Conservation (phyloP, 805 yeast genomes). For the Ogataea pilisensis region DNA sequence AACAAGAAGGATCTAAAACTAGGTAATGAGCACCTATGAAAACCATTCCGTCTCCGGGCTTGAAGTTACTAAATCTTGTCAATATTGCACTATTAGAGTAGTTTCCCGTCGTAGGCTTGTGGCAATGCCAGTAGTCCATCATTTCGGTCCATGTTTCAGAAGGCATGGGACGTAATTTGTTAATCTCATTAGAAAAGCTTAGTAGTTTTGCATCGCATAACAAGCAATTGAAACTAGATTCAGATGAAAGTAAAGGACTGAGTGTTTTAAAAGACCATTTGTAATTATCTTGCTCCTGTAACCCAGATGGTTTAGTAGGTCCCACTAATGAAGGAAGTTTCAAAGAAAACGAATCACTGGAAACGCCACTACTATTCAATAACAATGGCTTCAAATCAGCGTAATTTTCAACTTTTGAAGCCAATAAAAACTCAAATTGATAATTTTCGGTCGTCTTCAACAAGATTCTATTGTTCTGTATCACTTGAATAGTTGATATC, state of each 20-base stretch:
- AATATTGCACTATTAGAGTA: conserved; percentile 17
- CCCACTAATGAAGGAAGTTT: neutral
- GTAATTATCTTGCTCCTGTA: conserved; percentile 12
- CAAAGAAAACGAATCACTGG: neutral
- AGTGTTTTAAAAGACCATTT: conserved; percentile 25
- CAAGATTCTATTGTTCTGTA: neutral
- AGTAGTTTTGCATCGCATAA: conserved; percentile 18
- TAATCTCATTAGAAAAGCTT: conserved; percentile 29
- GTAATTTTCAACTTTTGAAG: conserved; percentile 3
- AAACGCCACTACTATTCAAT: neutral
- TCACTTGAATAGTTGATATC: neutral
- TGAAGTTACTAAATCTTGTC: conserved; percentile 37
- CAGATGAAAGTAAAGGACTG: neutral
- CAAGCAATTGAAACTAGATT: conserved; percentile 12
- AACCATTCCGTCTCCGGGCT: conserved; percentile 39
- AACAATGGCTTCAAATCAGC: conserved; percentile 1
- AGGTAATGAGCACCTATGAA: conserved; percentile 59
- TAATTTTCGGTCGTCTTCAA: neutral
- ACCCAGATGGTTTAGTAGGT: conserved; percentile 5
- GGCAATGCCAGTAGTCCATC: conserved; percentile 98
- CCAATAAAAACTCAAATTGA: conserved; percentile 1
- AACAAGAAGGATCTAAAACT: conserved; percentile 30
- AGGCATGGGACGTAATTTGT: conserved; percentile 62
- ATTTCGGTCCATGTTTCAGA: conserved; percentile 91
- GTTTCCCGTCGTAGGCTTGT: conserved; percentile 49